A percentile compares a stretch with the other conserved stretches of the same genome.
Evolutionary conservation across 2,329 filamentous ascomycete genomes (phyloP).

Genomic region (Aspergillus intermedius): DNA sequence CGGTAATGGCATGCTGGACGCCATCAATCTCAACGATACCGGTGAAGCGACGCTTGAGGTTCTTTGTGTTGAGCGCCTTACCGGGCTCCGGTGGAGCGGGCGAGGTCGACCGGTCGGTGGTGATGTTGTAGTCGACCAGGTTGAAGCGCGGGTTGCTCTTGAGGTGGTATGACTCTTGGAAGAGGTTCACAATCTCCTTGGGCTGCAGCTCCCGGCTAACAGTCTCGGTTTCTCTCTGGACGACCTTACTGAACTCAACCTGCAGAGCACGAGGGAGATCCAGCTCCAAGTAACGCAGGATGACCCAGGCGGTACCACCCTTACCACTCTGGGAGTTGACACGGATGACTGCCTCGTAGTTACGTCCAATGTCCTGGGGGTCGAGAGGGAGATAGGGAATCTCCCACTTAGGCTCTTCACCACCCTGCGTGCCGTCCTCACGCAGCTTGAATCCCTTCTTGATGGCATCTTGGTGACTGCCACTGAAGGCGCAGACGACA

Average conservation of each 20-base stretch:
- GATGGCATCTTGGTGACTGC: conserved; percentile 92
- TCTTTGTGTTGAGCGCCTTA: conserved; percentile 68
- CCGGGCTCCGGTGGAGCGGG: conserved; percentile 62
- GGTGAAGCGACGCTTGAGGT: conserved; percentile 73
- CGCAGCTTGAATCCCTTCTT: conserved; percentile 74
- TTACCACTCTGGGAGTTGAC: conserved; percentile 97
- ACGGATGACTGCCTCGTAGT: conserved; percentile 95
- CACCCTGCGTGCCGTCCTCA: conserved; percentile 51
- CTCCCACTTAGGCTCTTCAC: conserved; percentile 70
- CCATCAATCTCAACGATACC: conserved; percentile 80
- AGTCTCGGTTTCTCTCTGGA: conserved; percentile 73
- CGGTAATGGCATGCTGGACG: conserved; percentile 68
- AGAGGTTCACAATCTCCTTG: conserved; percentile 78
- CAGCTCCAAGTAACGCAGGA: conserved; percentile 79
- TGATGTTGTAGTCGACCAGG: conserved; percentile 87
- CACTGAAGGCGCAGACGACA: conserved; percentile 87
- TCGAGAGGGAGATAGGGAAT: conserved; percentile 91
- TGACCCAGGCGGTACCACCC: conserved; percentile 90
- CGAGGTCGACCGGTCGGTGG: conserved; percentile 70
- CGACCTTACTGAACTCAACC: conserved; percentile 80
- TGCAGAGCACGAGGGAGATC: conserved; percentile 90
- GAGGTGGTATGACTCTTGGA: conserved; percentile 81
- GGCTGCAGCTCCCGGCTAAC: conserved; percentile 78
- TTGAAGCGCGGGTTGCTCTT: conserved; percentile 76
- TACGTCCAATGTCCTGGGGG: conserved; percentile 85